These are phyloP conservation scores for Rhodomyrtus tomentosa DNA, from an alignment of 345 rosid genomes.

Conservation along the genomic window DNA sequence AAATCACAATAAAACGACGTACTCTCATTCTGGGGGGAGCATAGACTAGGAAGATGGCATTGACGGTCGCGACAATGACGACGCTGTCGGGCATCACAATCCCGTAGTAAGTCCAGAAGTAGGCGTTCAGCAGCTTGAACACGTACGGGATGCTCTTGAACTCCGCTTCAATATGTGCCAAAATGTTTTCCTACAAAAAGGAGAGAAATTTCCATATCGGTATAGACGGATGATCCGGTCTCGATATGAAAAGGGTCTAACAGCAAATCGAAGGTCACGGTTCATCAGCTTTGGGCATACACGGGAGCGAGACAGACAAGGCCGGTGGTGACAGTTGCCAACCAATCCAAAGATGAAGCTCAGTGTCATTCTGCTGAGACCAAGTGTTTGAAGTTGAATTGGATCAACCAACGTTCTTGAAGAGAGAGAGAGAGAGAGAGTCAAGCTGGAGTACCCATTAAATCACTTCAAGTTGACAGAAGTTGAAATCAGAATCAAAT, in stretches of 20 bases:
- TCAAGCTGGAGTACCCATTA: not conserved
- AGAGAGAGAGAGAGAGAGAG: no score
- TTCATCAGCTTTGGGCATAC: constrained; percentile 19
- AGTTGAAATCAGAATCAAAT: no score
- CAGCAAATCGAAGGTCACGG: not conserved
- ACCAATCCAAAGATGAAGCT: constrained; percentile 20
- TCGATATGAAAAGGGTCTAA: not conserved
- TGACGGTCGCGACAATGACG: constrained; percentile 68
- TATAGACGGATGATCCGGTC: not conserved
- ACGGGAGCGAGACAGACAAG: constrained; percentile 62
- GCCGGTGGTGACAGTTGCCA: constrained; percentile 48
- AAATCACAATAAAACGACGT: not conserved
- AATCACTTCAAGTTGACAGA: not conserved
- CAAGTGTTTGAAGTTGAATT: not conserved
- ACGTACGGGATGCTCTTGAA: constrained; percentile 62
- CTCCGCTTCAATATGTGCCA: constrained; percentile 51
- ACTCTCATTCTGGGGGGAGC: constrained; percentile 47
- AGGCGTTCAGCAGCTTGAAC: constrained; percentile 48
- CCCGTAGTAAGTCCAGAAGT: constrained; percentile 68
- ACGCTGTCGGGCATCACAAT: constrained; percentile 52
- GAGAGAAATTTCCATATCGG: not conserved
- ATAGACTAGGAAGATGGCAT: constrained; percentile 48
- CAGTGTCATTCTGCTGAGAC: not conserved
- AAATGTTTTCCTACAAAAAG: constrained; percentile 39
- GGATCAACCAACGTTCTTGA: not conserved